Evolutionary conservation across 1,139 yeast species (phyloP).

Genomic region (Zygoascus sp.): DNA sequence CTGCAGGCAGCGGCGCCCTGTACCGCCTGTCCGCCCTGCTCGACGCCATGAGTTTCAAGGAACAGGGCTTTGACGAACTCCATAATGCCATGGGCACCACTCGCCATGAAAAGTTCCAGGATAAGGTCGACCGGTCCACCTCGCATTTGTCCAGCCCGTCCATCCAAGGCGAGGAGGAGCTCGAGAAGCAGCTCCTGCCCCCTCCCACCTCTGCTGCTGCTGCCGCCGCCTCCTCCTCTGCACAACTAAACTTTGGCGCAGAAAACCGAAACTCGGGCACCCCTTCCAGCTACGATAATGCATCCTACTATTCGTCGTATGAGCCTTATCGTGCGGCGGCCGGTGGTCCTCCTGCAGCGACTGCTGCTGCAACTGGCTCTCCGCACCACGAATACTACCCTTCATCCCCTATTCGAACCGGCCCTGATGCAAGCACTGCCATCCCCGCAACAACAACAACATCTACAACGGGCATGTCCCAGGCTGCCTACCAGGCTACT

Average conservation of each 20-base stretch:
- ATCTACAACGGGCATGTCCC: not conserved
- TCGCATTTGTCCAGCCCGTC: not conserved
- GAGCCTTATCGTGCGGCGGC: not conserved
- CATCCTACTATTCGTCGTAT: not conserved
- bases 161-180: not conserved
- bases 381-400: conserved; percentile 2
- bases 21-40: conserved; percentile 31
- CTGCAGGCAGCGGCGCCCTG: conserved; percentile 30
- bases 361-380: no score
- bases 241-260: no score
- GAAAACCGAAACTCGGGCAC: not conserved
- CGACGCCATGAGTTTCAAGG: conserved; percentile 32
- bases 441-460: not conserved
- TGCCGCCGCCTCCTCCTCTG: no score
- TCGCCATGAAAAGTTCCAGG: conserved; percentile 20
- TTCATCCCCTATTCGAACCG: not conserved
- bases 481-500: not conserved
- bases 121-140: conserved; percentile 6
- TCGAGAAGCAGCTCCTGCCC: conserved; percentile 7
- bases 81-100: conserved; percentile 19
- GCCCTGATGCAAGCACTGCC: not conserved
- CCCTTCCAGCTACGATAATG: conserved; percentile 1
- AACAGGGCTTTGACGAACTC: conserved; percentile 28
- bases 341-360: no score
- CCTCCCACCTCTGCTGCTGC: not conserved